Base-by-base conservation (phyloP, 352 stramenopile species). In the Aphanomyces cochlioides region DNA sequence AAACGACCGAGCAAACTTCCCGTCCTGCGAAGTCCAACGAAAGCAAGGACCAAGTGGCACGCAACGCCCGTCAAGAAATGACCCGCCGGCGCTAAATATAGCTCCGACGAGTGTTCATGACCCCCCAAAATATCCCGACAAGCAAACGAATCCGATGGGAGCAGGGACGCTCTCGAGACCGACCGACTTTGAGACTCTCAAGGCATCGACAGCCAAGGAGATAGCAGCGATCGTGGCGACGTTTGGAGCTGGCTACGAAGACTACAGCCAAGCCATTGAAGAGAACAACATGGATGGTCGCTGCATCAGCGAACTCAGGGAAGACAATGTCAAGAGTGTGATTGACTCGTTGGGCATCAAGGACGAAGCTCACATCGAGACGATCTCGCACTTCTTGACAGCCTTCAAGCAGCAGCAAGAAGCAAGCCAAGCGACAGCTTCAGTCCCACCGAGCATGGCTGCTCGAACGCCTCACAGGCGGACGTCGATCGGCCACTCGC, bases 21-120 rank as follows among this genome's bases (percentile, higher is more conserved):
- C 10, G 54, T 61, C 10, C 54, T 61, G 54, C 13, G 21, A 41
- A 61, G 54, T n/a, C 54, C 54, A 10, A 61, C 54, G 28, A 61
- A 61, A n/a, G 21, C 54, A 37, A 28, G 54, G 8, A 39, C 54
- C 28, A 10, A 19, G 50, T 58, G 50, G 50, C 50, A n/a, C 8
- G 28, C 50, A 8, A 58, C n/a, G 8, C 39, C 39, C 10, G 28
- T 61, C 13, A 61, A 61, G 21, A 28, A 28, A 28, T 28, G 28
- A 28, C 28, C 28, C 2, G 28, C 28, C 28, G 28, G 28, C 28
- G 28, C 28, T 28, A 28, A 28, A 2, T 28, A 28, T 28, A 28
- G 28, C 28, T 28, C 28, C 28, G 28, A 28, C 2, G 28, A 28
- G 28, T 28, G 0, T 0, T 28, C 2, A 2, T 28, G 28, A 28